Evolutionary conservation across 129 eudicot genomes (phyloP).

Genomic region (Erigeron canadensis): DNA sequence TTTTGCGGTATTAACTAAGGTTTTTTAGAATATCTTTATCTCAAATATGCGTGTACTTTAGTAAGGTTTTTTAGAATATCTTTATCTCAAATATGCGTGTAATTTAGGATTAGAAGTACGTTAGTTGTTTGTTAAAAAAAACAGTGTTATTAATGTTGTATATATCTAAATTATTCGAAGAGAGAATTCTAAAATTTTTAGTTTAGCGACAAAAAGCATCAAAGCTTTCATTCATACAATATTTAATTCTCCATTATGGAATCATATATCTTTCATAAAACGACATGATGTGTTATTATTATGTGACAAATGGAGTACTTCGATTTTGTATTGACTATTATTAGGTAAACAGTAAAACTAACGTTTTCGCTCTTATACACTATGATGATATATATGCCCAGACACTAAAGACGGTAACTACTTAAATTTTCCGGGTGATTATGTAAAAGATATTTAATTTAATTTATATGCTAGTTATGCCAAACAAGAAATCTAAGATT

Average conservation of each 20-base stretch:
- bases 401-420: conserved; percentile 6
- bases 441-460: background rate
- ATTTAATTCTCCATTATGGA: background rate
- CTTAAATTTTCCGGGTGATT: no score
- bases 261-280: background rate
- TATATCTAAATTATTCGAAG: no score
- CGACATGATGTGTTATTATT: background rate
- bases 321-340: background rate
- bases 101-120: no score
- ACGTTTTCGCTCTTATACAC: background rate
- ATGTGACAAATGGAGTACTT: conserved; percentile 12
- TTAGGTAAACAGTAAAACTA: background rate
- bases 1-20: no score
- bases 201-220: no score
- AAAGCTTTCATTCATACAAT: background rate
- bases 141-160: no score
- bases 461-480: background rate
- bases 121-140: no score
- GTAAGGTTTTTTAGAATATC: no score
- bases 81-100: no score
- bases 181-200: no score
- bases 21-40: no score
- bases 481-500: background rate
- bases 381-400: background rate
- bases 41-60: no score